Base-by-base conservation (phyloP, 2,329 filamentous ascomycete genomes). In the Fusarium hostae region DNA sequence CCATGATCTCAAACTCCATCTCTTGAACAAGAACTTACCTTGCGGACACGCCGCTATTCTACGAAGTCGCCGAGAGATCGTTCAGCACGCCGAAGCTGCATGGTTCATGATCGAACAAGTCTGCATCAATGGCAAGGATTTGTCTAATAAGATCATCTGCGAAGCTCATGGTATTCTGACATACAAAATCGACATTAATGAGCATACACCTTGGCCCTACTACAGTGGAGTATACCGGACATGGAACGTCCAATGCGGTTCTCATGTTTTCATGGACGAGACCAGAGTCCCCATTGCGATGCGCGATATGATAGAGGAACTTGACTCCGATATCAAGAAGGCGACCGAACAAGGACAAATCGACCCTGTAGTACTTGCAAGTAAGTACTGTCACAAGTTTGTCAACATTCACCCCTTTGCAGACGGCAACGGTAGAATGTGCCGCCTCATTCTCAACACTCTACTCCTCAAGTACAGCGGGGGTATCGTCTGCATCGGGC, bases 351-450 rank as follows among this genome's bases (percentile, higher is more conserved):
- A 35, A 35, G 34, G 34, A 35, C 34, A 35, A 35, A 35, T 35
- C 34, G 34, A 35, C 34, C 34, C 34, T 12, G 34, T 35, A 5
- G 34, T 3, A 76, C 76, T n/a, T 75, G 75, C 16, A 75, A 35
- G 34, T 35, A 35, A 76, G 34, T 77, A 78, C 32, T 78, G 72
- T 26, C 73, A 81, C 24, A 48, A 54, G 0, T 78, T 82, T 43
- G 75, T 80, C 50, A 76, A 69, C 20, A 81, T 82, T 13, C 79
- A 82, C 13, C 81, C 80, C 2, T 83, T 82, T 40, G 67, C 66
- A 6, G 79, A 81, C 40, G 81, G 80, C 2, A 83, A 82, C 26
- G 81, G 79, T 1, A 70, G 78, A 9, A 71, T 75, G 26, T 81
- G 76, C 32, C 74, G 80, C 2, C 70, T 82, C 3, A 64, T 82